These are phyloP conservation scores for Aspergillus sp. DNA, from an alignment of 2,329 filamentous ascomycete species.

Conservation along the genomic window DNA sequence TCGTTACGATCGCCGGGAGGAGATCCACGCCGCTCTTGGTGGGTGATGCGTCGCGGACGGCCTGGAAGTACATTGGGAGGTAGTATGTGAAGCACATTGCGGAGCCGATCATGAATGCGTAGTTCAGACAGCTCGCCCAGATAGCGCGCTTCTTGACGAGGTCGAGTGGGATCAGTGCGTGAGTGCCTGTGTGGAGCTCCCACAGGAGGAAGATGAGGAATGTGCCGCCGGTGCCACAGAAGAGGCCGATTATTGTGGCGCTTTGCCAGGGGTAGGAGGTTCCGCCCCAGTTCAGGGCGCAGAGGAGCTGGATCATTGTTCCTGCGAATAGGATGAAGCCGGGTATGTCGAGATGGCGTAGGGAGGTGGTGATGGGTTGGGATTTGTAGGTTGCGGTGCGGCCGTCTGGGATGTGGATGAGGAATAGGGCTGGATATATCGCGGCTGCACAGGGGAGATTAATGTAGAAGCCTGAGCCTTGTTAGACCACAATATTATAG, in stretches of 20 bases:
- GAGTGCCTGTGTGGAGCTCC: constrained; percentile 10
- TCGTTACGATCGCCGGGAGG: constrained; percentile 30
- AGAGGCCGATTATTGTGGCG: constrained; percentile 42
- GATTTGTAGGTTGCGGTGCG: too few relatives aligned
- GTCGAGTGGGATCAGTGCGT: constrained; percentile 12
- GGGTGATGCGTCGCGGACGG: constrained; percentile 30
- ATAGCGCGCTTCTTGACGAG: constrained; percentile 6
- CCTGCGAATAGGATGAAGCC: too few relatives aligned
- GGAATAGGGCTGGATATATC: too few relatives aligned
- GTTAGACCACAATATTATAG: too few relatives aligned
- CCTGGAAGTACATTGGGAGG: constrained; percentile 52
- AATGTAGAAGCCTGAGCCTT: too few relatives aligned
- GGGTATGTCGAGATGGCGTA: too few relatives aligned
- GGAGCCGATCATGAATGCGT: constrained; percentile 31
- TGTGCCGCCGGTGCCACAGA: constrained; percentile 20
- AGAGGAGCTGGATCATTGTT: too few relatives aligned
- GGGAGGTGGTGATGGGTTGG: too few relatives aligned
- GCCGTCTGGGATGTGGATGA: too few relatives aligned
- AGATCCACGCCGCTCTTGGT: constrained; percentile 27
- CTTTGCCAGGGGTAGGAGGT: constrained; percentile 52
- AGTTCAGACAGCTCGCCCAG: constrained; percentile 30
- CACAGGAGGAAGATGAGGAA: constrained; percentile 11
- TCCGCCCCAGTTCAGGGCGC: constrained; percentile 55
- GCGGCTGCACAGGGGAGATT: too few relatives aligned
- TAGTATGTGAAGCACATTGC: constrained; percentile 42